Percentiles rank a stretch among this genome's conserved stretches.
phyloP scores from a whole-genome alignment of 495 filamentous ascomycete species.

The Penicillium diatomitis region DNA sequence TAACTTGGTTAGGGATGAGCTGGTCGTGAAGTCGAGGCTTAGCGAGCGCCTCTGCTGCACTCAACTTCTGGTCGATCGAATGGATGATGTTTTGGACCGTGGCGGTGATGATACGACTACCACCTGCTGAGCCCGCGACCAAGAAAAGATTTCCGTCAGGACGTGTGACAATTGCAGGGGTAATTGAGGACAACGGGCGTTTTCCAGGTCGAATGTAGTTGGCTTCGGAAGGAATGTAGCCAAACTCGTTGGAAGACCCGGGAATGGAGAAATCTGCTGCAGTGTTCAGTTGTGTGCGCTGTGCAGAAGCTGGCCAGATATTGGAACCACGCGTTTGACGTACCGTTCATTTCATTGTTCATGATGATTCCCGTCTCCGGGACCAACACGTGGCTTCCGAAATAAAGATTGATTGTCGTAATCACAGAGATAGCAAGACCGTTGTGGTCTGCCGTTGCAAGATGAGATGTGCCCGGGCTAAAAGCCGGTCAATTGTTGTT shows the following conservation, averaged over 20 bases:
- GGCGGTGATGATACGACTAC: constrained; percentile 79
- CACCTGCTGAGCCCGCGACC: constrained; percentile 70
- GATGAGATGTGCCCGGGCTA: constrained; percentile 64
- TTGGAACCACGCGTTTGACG: background rate
- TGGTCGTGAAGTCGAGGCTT: constrained; percentile 75
- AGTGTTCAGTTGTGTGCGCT: no score
- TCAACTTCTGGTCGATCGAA: constrained; percentile 56
- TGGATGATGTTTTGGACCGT: constrained; percentile 70
- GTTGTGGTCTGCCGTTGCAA: constrained; percentile 57
- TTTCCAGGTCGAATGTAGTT: constrained; percentile 81
- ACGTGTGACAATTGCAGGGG: constrained; percentile 64
- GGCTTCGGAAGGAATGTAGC: constrained; percentile 65
- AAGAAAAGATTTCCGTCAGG: constrained; percentile 58
- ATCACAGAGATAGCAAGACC: constrained; percentile 68
- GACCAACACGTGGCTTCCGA: constrained; percentile 68
- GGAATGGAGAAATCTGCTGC: constrained; percentile 63
- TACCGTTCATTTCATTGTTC: constrained; percentile 92
- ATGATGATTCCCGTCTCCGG: constrained; percentile 78
- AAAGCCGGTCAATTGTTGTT: background rate
- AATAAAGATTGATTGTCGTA: constrained; percentile 78
- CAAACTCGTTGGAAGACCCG: constrained; percentile 64
- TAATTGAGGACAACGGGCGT: constrained; percentile 71
- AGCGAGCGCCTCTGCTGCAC: constrained; percentile 50
- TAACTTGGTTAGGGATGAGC: constrained; percentile 57
- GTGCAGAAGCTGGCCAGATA: no score